Evolutionary conservation across 2,329 filamentous ascomycete species (phyloP), one percentile per base, ranked within the genome.

Genomic region (Davidsoniella neocaledoniae): DNA sequence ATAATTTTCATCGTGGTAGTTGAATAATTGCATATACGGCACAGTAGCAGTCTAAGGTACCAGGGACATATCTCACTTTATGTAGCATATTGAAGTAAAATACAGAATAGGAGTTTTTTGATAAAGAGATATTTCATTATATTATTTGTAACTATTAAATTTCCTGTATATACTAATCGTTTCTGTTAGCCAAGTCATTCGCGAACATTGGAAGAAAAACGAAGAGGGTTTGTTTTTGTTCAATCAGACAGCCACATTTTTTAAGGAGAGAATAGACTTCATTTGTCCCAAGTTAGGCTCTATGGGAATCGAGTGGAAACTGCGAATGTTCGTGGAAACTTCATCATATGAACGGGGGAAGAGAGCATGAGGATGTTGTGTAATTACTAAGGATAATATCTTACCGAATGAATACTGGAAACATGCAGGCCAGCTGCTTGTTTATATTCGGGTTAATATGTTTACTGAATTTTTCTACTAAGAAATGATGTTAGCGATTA

Each of bases 251-350:
- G 83, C 80, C 79, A 53, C 51, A 39, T 52, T 52, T 43, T 33
- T 40, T 33, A 83, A 83, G 77, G 78, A 83, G 82, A 78, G 61
- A 63, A 68, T 64, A 50, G 64, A 79, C 72, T 73, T 83, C 80
- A 83, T 80, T 61, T 79, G 69, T 73, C 74, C 72, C 73, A 67
- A 66, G 68, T 69, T 72, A 77, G 77, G 77, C 79, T 81, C 77
- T 64, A 64, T 67, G 72, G 72, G 74, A 73, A 78, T 83, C 79
- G 71, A 83, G 82, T 84, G 81, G 78, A 86, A 86, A 86, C 82
- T 86, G 82, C 82, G 81, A 87, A 86, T 84, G 71, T 76, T 69
- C 72, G 65, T 75, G 79, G 71, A 74, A 74, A 65, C 79, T 83
- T 83, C 79, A 83, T 84, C 80, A 83, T 78, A 52, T 53, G 54